Evolutionary conservation across 371 early-diverging fungal species (phyloP), one percentile per base, ranked within the genome.

Genomic region (Mortierella sp.): DNA sequence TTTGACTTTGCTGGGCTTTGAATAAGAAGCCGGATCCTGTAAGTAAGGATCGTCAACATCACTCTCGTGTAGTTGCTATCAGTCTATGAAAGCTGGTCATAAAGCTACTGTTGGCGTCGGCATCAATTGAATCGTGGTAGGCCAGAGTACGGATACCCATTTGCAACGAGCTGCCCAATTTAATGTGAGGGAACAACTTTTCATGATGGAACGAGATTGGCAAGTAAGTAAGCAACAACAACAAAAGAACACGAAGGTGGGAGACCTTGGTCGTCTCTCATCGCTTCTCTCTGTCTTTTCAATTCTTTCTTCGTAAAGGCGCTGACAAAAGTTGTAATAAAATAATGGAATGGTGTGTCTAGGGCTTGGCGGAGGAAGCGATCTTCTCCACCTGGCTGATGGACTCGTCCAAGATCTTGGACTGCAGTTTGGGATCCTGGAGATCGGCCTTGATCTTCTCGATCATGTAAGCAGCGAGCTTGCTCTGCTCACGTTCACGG

Each of bases 401-500:
- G 58, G 78, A 79, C 69, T 81, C 80, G 67, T 62, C 70, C 61
- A 81, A 54, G 65, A 81, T 76, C 70, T 81, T 72, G 74, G 70
- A 55, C 80, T 81, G 81, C 48, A 86, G 78, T 83, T 91, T 91
- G 74, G 95, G 92, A 82, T 91, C 94, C 71, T 85, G 67, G 45
- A 98, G 87, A 70, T 91, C 87, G 76, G 83, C 85, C 79, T 91
- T 89, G 80, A 96, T 89, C 82, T 88, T 91, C 79, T 87, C 90
- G 73, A 98, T 94, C 83, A 98, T 92, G 72, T 86, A 83, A 59
- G 89, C 86, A 62, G 94, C 93, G 72, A 96, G 83, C 57, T 90
- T 84, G 87, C 91, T 91, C 87, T 98, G 98, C 86, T 96, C 94
- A 64, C 87, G 90, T 82, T 96, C 96, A 81, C 98, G 95, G 65